Evolutionary conservation across 768 basidiomycete species (phyloP).

Genomic region (Rhodocollybia butyracea): DNA sequence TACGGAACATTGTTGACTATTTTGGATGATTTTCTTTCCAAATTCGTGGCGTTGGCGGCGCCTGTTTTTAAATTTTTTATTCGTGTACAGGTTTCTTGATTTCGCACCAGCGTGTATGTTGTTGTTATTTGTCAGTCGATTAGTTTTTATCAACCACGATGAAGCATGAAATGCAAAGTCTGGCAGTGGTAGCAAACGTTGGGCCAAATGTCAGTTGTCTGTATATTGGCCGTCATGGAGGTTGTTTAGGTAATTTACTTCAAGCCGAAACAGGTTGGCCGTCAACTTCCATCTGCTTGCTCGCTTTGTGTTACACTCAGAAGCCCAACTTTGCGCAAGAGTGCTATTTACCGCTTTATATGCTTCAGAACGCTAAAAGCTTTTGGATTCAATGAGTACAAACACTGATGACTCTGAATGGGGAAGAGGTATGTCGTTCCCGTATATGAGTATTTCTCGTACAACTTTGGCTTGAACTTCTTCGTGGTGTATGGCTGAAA

Average conservation of each 20-base stretch:
- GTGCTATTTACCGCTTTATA: neutral
- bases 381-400: neutral
- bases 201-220: too few relatives aligned
- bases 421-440: constrained; percentile 7
- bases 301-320: neutral
- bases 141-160: neutral
- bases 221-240: too few relatives aligned
- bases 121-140: too few relatives aligned
- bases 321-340: neutral
- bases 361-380: neutral
- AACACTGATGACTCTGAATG: constrained; percentile 1
- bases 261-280: neutral
- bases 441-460: neutral
- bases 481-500: neutral
- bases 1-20: too few relatives aligned
- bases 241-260: constrained; percentile 2
- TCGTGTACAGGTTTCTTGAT: neutral
- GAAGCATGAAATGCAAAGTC: too few relatives aligned
- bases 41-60: too few relatives aligned
- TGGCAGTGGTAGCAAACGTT: too few relatives aligned
- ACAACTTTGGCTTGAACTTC: neutral
- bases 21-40: too few relatives aligned
- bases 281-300: neutral
- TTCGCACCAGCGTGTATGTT: neutral
- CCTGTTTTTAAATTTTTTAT: too few relatives aligned